Percentiles rank a stretch among this genome's conserved stretches.
Conservation (phyloP, 1,139 yeast species). For the Taphrina wiesneri region DNA sequence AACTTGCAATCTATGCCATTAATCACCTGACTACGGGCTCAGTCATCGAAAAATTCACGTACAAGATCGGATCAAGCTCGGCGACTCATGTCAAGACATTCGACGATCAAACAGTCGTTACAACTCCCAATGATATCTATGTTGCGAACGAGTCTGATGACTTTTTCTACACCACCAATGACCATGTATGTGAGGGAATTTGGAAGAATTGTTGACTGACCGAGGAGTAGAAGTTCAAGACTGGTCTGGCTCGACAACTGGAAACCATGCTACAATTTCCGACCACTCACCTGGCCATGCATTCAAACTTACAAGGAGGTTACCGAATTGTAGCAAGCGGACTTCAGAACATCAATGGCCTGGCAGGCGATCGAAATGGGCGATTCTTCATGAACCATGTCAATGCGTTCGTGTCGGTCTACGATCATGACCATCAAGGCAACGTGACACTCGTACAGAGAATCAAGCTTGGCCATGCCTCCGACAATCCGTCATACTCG, state of each 20-base stretch:
- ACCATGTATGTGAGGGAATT: conserved; percentile 1
- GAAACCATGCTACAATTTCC: conserved; percentile 27
- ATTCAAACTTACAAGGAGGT: conserved; percentile 23
- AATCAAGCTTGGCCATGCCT: conserved; percentile 13
- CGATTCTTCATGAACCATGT: conserved; percentile 21
- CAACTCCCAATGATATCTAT: conserved; percentile 29
- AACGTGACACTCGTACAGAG: conserved; percentile 14
- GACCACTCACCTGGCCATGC: conserved; percentile 23
- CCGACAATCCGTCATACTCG: conserved; percentile 24
- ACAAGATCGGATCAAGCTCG: conserved; percentile 14
- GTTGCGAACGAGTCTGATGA: conserved; percentile 25
- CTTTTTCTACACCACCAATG: conserved; percentile 30
- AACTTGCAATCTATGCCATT: conserved; percentile 27
- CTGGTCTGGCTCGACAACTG: conserved; percentile 17
- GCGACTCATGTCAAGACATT: conserved; percentile 24
- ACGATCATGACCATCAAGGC: conserved; percentile 7
- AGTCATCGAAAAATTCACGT: conserved; percentile 30
- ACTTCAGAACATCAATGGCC: conserved; percentile 20
- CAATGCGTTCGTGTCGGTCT: conserved; percentile 22
- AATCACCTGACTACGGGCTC: conserved; percentile 25
- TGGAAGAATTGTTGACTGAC: neutral
- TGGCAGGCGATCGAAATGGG: conserved; percentile 30
- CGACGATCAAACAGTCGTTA: conserved; percentile 13
- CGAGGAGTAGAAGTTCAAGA: conserved; percentile 2
- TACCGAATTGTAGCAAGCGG: conserved; percentile 15